These are phyloP conservation scores for Hyaloscypha variabilis DNA, from an alignment of 495 filamentous ascomycete genomes.

Conservation along the genomic window DNA sequence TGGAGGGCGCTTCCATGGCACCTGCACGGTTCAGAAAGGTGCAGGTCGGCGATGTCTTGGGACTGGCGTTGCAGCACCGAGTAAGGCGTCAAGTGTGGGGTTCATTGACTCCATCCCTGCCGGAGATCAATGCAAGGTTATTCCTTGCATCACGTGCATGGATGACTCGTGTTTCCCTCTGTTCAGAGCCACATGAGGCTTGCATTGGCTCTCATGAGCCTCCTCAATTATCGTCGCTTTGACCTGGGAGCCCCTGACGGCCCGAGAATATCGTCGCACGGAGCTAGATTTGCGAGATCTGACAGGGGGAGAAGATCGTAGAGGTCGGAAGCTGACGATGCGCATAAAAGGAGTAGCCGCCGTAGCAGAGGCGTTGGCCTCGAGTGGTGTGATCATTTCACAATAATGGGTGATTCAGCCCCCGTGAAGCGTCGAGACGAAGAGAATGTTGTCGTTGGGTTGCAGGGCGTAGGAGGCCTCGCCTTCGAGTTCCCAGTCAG, in stretches of 20 bases:
- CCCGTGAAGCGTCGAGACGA: conserved; percentile 97
- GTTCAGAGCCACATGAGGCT: neutral
- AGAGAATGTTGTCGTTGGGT: conserved; percentile 82
- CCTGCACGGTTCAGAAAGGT: neutral
- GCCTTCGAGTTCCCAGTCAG: conserved; percentile 97
- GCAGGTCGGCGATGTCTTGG: conserved; percentile 9
- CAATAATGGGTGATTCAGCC: conserved; percentile 50
- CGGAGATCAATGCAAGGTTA: conserved; percentile 18
- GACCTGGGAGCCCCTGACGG: neutral
- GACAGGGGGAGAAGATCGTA: neutral
- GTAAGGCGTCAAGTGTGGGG: conserved; percentile 6
- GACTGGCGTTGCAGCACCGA: neutral
- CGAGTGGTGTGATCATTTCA: neutral
- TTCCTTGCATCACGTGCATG: conserved; percentile 20
- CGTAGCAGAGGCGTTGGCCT: neutral
- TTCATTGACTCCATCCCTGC: neutral
- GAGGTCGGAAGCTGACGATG: neutral
- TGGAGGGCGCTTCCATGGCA: neutral
- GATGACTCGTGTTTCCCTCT: neutral
- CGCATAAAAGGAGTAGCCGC: neutral
- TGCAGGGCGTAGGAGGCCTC: conserved; percentile 88
- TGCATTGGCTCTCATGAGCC: neutral
- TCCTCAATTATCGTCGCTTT: conserved; percentile 3
- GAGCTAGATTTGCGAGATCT: conserved; percentile 6
- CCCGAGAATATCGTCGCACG: neutral